Evolutionary conservation across 1,139 yeast species (phyloP).

Genomic region (Petasospora rhodanensis): DNA sequence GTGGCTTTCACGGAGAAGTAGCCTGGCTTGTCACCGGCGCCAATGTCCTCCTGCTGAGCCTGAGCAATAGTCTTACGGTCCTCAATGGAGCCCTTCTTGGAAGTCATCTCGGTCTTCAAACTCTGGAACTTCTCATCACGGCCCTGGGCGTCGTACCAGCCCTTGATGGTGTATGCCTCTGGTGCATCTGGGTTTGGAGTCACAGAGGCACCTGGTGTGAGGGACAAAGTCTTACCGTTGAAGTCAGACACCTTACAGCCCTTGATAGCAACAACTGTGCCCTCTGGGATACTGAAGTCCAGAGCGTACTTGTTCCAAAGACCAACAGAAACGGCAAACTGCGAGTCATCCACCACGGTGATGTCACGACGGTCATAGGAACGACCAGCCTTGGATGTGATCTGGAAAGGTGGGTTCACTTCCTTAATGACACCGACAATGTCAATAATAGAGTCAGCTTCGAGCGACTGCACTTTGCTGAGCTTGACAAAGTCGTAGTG

Average conservation of each 20-base stretch:
- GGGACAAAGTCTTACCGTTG: constrained; percentile 79
- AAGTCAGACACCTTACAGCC: constrained; percentile 89
- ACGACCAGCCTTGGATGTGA: constrained; percentile 91
- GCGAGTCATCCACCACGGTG: constrained; percentile 79
- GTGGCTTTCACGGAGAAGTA: constrained; percentile 73
- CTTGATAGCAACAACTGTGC: constrained; percentile 87
- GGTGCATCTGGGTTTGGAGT: constrained; percentile 81
- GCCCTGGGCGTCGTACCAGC: constrained; percentile 92
- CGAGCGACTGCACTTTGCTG: constrained; percentile 59
- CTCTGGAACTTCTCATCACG: constrained; percentile 55
- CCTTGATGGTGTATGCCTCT: constrained; percentile 82
- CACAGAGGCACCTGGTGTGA: constrained; percentile 74
- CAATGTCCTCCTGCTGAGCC: constrained; percentile 67
- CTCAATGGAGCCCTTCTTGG: constrained; percentile 31
- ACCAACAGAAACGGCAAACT: constrained; percentile 71
- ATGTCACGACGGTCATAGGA: constrained; percentile 90
- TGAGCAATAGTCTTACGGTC: constrained; percentile 63
- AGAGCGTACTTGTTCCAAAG: constrained; percentile 88
- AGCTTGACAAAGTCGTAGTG: constrained; percentile 73
- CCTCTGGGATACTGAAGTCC: constrained; percentile 68
- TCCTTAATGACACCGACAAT: constrained; percentile 82
- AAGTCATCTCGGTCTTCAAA: constrained; percentile 42
- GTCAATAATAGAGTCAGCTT: constrained; percentile 72
- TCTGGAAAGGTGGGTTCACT: constrained; percentile 69
- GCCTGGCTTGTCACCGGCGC: constrained; percentile 73